phyloP scores from a whole-genome alignment of 2,329 filamentous ascomycete species.

The Aureobasidium sp. region DNA sequence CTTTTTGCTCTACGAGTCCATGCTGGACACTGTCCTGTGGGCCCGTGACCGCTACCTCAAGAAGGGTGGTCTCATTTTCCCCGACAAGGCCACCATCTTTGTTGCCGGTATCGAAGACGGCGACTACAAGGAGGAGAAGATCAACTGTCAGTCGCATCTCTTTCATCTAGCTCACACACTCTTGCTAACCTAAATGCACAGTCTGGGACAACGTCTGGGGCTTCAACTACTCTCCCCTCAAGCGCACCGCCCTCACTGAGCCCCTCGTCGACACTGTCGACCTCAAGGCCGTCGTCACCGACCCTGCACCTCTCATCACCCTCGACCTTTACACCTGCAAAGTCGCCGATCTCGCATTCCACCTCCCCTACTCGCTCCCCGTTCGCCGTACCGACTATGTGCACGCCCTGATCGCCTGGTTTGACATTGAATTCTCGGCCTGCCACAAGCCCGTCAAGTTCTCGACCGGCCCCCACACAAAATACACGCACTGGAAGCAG shows the following conservation, averaged over 20 bases:
- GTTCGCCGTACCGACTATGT: constrained; percentile 87
- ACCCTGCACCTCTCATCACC: constrained; percentile 74
- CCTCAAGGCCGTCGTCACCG: constrained; percentile 91
- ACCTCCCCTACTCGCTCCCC: constrained; percentile 64
- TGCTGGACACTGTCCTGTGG: constrained; percentile 97
- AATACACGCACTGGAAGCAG: constrained; percentile 99
- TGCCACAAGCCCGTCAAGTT: constrained; percentile 98
- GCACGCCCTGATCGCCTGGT: constrained; percentile 95
- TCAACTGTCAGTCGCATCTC: constrained; percentile 68
- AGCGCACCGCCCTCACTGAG: constrained; percentile 86
- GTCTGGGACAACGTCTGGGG: constrained; percentile 99
- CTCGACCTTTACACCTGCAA: constrained; percentile 93
- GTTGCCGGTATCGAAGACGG: constrained; percentile 96
- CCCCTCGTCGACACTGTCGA: constrained; percentile 97
- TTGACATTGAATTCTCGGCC: constrained; percentile 96
- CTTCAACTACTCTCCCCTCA: constrained; percentile 92
- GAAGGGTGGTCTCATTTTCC: constrained; percentile 80
- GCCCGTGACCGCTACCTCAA: constrained; percentile 86
- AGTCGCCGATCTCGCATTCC: constrained; percentile 74
- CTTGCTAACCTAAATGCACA: constrained; percentile 31
- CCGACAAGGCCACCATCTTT: constrained; percentile 97
- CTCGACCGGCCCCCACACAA: constrained; percentile 93
- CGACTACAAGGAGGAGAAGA: constrained; percentile 99
- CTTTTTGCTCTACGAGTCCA: constrained; percentile 96
- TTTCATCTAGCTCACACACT: neutral